Evolutionary conservation across 345 rosid genomes (phyloP).

Genomic region (Acer negundo): DNA sequence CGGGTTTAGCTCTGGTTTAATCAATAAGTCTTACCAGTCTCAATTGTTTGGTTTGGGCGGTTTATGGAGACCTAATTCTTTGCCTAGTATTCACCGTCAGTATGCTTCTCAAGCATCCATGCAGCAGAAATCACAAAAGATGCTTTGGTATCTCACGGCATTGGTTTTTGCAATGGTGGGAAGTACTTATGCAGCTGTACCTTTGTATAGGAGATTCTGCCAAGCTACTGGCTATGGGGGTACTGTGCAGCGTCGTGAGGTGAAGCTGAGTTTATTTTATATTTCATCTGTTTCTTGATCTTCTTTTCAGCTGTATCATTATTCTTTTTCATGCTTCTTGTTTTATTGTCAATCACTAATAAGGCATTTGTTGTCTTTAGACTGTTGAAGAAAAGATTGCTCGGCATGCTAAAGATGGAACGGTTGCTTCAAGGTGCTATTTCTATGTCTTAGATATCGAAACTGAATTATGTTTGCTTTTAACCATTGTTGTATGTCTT

Average conservation of each 20-base stretch:
- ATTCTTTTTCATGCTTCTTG: neutral
- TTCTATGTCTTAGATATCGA: conserved; percentile 18
- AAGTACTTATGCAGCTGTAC: conserved; percentile 84
- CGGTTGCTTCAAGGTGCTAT: conserved; percentile 65
- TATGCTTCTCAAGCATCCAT: conserved; percentile 46
- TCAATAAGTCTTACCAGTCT: conserved; percentile 31
- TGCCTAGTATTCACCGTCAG: conserved; percentile 32
- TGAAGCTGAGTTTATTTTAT: conserved; percentile 24
- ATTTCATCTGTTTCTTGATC: conserved; percentile 7
- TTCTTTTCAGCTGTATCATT: neutral
- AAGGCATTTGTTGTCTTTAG: conserved; percentile 35
- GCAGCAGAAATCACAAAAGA: conserved; percentile 64
- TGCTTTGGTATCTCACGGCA: conserved; percentile 69
- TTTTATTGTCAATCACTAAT: conserved; percentile 8
- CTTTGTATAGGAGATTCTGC: conserved; percentile 88
- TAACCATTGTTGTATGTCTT: neutral
- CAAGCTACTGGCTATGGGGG: conserved; percentile 97
- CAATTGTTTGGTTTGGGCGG: conserved; percentile 22
- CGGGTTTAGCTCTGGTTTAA: conserved; percentile 29
- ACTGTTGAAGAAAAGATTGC: conserved; percentile 95
- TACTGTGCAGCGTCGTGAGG: conserved; percentile 94
- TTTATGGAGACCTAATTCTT: conserved; percentile 28
- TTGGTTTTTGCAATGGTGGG: conserved; percentile 91
- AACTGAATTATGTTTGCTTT: conserved; percentile 2
- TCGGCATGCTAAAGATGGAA: conserved; percentile 78